Percentiles rank a stretch among this genome's conserved stretches.
Conservation (phyloP, 345 rosid genomes). For the Kernera saxatilis region DNA sequence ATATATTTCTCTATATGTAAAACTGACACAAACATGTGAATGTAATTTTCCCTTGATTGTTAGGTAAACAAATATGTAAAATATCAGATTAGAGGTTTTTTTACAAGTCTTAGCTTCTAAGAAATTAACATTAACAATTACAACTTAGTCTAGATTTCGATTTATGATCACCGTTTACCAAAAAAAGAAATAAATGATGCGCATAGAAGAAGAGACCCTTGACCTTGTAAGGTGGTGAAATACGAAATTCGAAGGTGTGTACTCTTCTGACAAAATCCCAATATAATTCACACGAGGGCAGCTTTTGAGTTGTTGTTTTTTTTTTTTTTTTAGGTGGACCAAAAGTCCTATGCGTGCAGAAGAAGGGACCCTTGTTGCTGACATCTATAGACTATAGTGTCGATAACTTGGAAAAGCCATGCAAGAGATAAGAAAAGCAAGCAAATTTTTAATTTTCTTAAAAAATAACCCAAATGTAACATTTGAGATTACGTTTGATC, state of each 20-base stretch:
- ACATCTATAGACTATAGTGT: conserved; percentile 9
- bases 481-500: neutral
- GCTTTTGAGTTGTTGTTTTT: conserved; percentile 20
- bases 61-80: too few species aligned
- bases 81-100: neutral
- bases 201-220: conserved; percentile 10
- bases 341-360: conserved; percentile 17
- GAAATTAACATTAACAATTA: neutral
- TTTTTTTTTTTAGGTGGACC: conserved; percentile 1
- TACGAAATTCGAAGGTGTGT: conserved; percentile 16
- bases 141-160: neutral
- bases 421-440: neutral
- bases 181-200: neutral
- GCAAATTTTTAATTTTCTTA: neutral
- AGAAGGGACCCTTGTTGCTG: conserved; percentile 22
- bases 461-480: neutral
- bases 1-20: too few species aligned
- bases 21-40: too few species aligned
- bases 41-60: too few species aligned
- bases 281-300: conserved; percentile 29
- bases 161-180: neutral
- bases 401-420: conserved; percentile 19
- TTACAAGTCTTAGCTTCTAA: neutral
- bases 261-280: conserved; percentile 27
- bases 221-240: neutral